These are phyloP conservation scores for Stevia rebaudiana DNA, from an alignment of 140 eudicot species.

Conservation along the genomic window DNA sequence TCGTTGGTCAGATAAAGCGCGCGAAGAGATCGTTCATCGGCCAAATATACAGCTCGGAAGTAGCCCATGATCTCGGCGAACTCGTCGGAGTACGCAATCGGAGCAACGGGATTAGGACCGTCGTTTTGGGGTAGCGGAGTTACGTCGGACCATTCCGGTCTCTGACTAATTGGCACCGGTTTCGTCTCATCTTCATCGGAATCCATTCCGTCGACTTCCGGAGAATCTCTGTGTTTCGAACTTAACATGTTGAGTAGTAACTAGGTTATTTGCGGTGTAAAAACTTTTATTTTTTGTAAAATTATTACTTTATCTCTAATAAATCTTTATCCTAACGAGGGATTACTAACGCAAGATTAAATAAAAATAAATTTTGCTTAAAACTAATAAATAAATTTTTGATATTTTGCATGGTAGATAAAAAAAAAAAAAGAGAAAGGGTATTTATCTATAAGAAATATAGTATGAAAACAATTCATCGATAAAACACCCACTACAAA, in stretches of 20 bases:
- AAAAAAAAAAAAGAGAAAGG: too few species aligned
- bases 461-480: too few species aligned
- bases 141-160: constrained; percentile 90
- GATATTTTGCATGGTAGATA: too few species aligned
- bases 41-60: constrained; percentile 79
- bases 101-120: constrained; percentile 89
- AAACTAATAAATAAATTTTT: too few species aligned
- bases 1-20: constrained; percentile 61
- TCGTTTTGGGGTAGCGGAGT: constrained; percentile 76
- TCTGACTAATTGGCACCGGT: constrained; percentile 33
- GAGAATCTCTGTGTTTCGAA: constrained; percentile 1
- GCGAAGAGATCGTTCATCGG: constrained; percentile 75
- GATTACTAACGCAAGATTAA: too few species aligned
- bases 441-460: too few species aligned
- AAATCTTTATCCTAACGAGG: too few species aligned
- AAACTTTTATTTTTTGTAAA: too few species aligned
- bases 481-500: too few species aligned
- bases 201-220: constrained; percentile 29
- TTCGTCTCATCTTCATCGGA: constrained; percentile 38
- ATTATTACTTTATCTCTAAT: too few species aligned
- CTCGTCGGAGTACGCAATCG: constrained; percentile 66
- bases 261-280: neutral
- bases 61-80: constrained; percentile 78
- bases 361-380: too few species aligned
- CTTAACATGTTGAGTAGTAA: too few species aligned